Evolutionary conservation across 2,329 filamentous ascomycete species (phyloP).

Genomic region (Arthroderma sp.): DNA sequence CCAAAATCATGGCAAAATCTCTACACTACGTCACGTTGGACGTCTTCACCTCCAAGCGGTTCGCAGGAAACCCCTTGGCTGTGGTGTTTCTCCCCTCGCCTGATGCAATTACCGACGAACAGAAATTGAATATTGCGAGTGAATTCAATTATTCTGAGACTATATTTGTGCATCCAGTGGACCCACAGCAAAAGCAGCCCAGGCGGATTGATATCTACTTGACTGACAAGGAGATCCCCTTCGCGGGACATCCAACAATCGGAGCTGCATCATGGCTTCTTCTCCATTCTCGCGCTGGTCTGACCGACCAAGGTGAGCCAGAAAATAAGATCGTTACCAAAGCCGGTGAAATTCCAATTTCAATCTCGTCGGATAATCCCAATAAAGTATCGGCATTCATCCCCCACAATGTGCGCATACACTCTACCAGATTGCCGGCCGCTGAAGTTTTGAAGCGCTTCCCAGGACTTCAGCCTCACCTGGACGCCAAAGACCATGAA

Average conservation of each 20-base stretch:
- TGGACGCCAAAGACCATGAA: conserved; percentile 11
- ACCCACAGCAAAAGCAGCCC: conserved; percentile 33
- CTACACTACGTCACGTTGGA: conserved; percentile 26
- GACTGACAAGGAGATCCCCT: conserved; percentile 41
- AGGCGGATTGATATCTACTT: conserved; percentile 49
- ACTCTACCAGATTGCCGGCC: conserved; percentile 28
- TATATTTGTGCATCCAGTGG: conserved; percentile 44
- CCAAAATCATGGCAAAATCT: conserved; percentile 16
- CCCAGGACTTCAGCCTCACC: conserved; percentile 12
- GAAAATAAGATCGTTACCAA: conserved; percentile 20
- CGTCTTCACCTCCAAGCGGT: conserved; percentile 31
- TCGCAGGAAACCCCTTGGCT: conserved; percentile 46
- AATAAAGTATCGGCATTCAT: conserved; percentile 46
- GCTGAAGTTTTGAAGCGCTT: conserved; percentile 15
- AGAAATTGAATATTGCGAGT: conserved; percentile 46
- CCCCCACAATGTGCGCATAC: conserved; percentile 54
- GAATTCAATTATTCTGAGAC: conserved; percentile 56
- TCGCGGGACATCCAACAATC: conserved; percentile 51
- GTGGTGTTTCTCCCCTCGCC: conserved; percentile 39
- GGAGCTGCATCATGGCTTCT: conserved; percentile 40
- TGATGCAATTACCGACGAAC: conserved; percentile 33
- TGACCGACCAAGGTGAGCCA: background rate
- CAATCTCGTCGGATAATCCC: conserved; percentile 20
- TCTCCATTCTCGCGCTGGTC: conserved; percentile 15
- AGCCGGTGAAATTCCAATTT: conserved; percentile 33